phyloP scores from a whole-genome alignment of 2,329 filamentous ascomycete species.

The Fusarium sp. region DNA sequence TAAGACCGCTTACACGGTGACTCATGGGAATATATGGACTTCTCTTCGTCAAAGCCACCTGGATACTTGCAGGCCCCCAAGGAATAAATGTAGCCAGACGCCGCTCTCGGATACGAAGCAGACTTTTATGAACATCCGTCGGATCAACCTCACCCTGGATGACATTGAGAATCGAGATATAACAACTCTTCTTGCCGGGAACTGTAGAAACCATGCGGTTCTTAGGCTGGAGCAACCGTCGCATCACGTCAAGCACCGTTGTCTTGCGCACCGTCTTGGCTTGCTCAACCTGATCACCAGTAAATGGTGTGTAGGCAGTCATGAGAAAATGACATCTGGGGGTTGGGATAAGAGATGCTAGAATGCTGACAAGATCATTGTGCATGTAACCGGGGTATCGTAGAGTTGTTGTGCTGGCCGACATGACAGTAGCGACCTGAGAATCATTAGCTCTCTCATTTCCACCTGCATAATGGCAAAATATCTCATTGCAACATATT shows the following conservation, averaged over 20 bases:
- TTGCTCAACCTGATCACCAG: conserved; percentile 93
- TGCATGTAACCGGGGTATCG: conserved; percentile 99
- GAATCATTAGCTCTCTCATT: conserved; percentile 16
- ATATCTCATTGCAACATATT: neutral
- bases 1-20: conserved; percentile 93
- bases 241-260: conserved; percentile 97
- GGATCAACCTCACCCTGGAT: conserved; percentile 99
- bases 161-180: conserved; percentile 98
- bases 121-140: conserved; percentile 97
- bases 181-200: conserved; percentile 96
- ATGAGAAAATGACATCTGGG: conserved; percentile 98
- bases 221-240: conserved; percentile 93
- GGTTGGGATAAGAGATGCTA: conserved; percentile 95
- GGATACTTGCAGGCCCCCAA: conserved; percentile 97
- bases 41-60: conserved; percentile 95
- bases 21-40: conserved; percentile 96
- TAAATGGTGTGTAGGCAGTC: conserved; percentile 98
- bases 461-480: neutral
- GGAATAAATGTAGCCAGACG: conserved; percentile 96
- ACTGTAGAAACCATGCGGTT: conserved; percentile 99
- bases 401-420: conserved; percentile 94
- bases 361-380: conserved; percentile 96
- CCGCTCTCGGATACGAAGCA: conserved; percentile 94
- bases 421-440: conserved; percentile 97
- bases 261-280: conserved; percentile 98